Evolutionary conservation across 2,329 filamentous ascomycete species (phyloP), one percentile per base, ranked within the genome.

Genomic region (Cladosporium sp.): DNA sequence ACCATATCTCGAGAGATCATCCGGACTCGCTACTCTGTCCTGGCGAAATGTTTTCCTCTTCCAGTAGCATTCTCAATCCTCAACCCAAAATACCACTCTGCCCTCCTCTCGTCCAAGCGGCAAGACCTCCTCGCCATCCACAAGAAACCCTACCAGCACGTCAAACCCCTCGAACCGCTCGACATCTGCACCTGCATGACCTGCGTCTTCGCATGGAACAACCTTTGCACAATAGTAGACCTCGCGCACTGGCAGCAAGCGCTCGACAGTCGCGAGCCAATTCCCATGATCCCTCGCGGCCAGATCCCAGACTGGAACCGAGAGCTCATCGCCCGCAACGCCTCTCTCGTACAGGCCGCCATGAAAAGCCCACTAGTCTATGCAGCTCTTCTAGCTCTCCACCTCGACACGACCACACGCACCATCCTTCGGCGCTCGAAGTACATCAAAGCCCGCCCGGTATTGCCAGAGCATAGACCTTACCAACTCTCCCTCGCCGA

Each of bases 171-270:
- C 0, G 80, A 87, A 67, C 77, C 79, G 0, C 62, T 72, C 12
- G 71, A 80, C n/a, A 74, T 85, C 4, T 88, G 86, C 75, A 85
- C 84, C 1, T 88, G 86, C 70, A 73, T 85, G 29, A 84, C 83
- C 0, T 88, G 86, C 70, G 75, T 85, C 52, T 71, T 86, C 44
- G 79, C 82, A 2, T 88, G 86, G 86, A 85, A 85, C 68, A 81
- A 83, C 16, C 79, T 88, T 6, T 81, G 80, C 66, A 70, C 86
- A 0, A 75, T 81, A 14, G 79, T 87, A 12, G 86, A 88, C 69
- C 84, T 88, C 69, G 81, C 83, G 0, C 78, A 84, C 70, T 88
- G 85, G 82, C 86, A 87, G 70, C 53, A 70, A 1, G 71, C 84
- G 52, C 79, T 88, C 8, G 82, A 88, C 65, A 69, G 71, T 0